A percentile compares a stretch with the other conserved stretches of the same genome.
phyloP scores from a whole-genome alignment of 345 rosid species.

The Diplotaxis tenuifolia region DNA sequence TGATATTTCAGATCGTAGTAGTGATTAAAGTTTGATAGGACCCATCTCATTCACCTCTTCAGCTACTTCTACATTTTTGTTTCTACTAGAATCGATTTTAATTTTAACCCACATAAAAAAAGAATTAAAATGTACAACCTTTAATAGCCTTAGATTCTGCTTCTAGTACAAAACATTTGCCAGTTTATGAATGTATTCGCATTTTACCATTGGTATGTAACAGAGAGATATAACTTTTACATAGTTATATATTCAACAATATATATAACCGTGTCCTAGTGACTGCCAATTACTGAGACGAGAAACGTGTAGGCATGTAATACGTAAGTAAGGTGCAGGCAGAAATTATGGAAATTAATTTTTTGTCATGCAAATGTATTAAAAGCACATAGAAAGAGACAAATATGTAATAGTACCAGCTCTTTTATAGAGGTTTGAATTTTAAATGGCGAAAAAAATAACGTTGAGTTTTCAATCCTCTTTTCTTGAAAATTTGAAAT shows the following conservation, averaged over 20 bases:
- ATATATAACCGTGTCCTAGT: slow-evolving; percentile 9
- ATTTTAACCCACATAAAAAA: slow-evolving; percentile 21
- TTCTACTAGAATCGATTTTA: slow-evolving; percentile 24
- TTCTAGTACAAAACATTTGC: slow-evolving; percentile 19
- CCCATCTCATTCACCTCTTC: slow-evolving; percentile 49
- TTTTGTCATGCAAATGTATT: slow-evolving; percentile 31
- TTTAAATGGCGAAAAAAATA: not conserved
- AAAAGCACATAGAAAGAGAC: slow-evolving; percentile 34
- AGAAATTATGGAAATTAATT: not conserved
- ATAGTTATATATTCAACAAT: not conserved
- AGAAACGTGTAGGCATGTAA: slow-evolving; percentile 33
- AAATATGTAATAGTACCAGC: slow-evolving; percentile 7
- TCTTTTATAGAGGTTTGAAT: not conserved
- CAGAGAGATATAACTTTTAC: not conserved
- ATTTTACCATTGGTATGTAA: slow-evolving; percentile 14
- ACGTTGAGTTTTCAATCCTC: not conserved
- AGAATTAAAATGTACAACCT: slow-evolving; percentile 1
- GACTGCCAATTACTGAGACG: slow-evolving; percentile 22
- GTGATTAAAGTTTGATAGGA: slow-evolving; percentile 46
- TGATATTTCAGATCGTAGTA: slow-evolving; percentile 49
- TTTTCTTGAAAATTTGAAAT: not conserved
- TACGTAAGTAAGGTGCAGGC: not conserved
- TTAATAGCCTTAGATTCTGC: slow-evolving; percentile 24
- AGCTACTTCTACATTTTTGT: slow-evolving; percentile 41
- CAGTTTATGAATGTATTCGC: not conserved